Evolutionary conservation across 495 filamentous ascomycete species (phyloP).

Genomic region (Lepidopterella palustris): DNA sequence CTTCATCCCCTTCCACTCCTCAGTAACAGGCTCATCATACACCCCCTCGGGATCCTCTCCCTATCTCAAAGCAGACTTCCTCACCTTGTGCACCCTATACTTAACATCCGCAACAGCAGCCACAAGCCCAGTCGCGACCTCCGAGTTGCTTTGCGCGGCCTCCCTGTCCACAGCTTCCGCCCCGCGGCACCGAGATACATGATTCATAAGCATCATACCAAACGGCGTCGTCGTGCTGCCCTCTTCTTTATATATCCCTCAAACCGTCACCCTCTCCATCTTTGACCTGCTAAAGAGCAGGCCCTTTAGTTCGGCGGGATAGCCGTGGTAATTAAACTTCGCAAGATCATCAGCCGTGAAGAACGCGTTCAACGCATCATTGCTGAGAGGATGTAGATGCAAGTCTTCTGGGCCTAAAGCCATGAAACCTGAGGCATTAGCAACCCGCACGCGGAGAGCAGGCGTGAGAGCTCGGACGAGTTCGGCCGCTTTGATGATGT

Average conservation of each 20-base stretch:
- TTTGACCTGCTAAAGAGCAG: slow-evolving; percentile 54
- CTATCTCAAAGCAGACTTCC: slow-evolving; percentile 50
- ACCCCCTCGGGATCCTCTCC: slow-evolving; percentile 41
- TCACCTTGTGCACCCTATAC: slow-evolving; percentile 45
- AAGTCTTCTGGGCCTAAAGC: slow-evolving; percentile 52
- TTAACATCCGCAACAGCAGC: slow-evolving; percentile 45
- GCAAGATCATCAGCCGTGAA: slow-evolving; percentile 57
- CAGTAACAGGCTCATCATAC: slow-evolving; percentile 15
- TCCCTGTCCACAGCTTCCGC: slow-evolving; percentile 51
- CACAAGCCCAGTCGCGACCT: slow-evolving; percentile 44
- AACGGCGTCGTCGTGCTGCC: slow-evolving; percentile 68
- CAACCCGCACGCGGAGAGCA: slow-evolving; percentile 52
- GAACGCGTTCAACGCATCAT: slow-evolving; percentile 49
- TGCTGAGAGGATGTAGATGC: slow-evolving; percentile 57
- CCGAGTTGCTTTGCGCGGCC: slow-evolving; percentile 45
- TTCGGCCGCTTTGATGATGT: slow-evolving; percentile 58
- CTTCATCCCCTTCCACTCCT: slow-evolving; percentile 8
- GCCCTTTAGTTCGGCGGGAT: slow-evolving; percentile 55
- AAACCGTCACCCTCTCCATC: slow-evolving; percentile 49
- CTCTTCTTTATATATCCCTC: slow-evolving; percentile 65
- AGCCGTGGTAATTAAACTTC: slow-evolving; percentile 70
- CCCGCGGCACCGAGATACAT: slow-evolving; percentile 57
- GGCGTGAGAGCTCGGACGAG: slow-evolving; percentile 51
- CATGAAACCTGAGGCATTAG: slow-evolving; percentile 72
- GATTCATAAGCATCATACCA: slow-evolving; percentile 66